Conservation (phyloP, 768 basidiomycete genomes). For the Boletus tomentosulus region DNA sequence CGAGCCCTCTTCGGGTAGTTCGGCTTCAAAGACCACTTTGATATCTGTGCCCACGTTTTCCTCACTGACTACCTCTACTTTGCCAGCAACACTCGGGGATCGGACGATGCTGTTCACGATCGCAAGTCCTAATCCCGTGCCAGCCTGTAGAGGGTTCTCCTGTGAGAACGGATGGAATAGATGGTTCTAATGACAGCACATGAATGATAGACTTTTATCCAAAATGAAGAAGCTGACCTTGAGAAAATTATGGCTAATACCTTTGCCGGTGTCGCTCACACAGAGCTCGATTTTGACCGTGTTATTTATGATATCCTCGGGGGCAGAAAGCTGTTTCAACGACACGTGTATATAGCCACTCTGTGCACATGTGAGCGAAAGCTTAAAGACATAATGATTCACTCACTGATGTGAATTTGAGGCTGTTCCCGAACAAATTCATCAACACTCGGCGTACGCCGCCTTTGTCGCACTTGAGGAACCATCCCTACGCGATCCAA, state of each 20-base stretch:
- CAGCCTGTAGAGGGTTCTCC: constrained; percentile 90
- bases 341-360: constrained; percentile 85
- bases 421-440: constrained; percentile 92
- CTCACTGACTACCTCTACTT: constrained; percentile 91
- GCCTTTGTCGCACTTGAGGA: constrained; percentile 83
- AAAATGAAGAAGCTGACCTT: constrained; percentile 48
- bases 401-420: constrained; percentile 84
- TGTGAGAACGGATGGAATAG: constrained; percentile 97
- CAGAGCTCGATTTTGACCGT: constrained; percentile 76
- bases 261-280: constrained; percentile 91
- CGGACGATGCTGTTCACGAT: constrained; percentile 92
- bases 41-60: constrained; percentile 91
- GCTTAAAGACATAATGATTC: neutral
- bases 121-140: constrained; percentile 90
- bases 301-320: constrained; percentile 48
- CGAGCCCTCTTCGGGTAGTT: constrained; percentile 42
- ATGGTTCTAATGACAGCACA: constrained; percentile 57
- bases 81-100: constrained; percentile 81
- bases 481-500: constrained; percentile 65
- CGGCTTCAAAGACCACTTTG: constrained; percentile 77
- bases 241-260: constrained; percentile 89
- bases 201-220: neutral
- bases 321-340: constrained; percentile 66
- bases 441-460: constrained; percentile 89
- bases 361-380: constrained; percentile 34